phyloP scores from a whole-genome alignment of 2,329 filamentous ascomycete genomes.

The Sclerotinia minor region DNA sequence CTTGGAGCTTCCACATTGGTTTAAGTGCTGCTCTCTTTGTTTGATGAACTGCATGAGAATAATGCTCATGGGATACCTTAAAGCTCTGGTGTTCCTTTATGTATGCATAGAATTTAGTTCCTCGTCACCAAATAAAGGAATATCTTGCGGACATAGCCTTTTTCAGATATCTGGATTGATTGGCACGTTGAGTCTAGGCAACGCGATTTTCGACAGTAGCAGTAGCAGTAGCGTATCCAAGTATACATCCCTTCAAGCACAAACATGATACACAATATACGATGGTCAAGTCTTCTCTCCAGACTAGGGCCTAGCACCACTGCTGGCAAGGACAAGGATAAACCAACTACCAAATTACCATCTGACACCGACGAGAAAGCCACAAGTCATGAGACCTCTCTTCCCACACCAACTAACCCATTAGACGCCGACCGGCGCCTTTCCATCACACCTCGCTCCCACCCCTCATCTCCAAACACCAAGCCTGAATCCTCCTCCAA shows the following conservation, averaged over 20 bases:
- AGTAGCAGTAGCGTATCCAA: not conserved
- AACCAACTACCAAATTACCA: too few relatives aligned
- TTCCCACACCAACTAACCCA: not conserved
- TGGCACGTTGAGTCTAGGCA: not conserved
- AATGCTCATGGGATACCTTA: not conserved
- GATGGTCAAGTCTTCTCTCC: not conserved
- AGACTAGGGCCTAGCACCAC: too few relatives aligned
- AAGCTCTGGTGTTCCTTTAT: not conserved
- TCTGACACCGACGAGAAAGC: too few relatives aligned
- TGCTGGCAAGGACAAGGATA: not conserved
- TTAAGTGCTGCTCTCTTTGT: conserved; percentile 3
- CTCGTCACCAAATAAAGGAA: not conserved
- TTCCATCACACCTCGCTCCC: not conserved
- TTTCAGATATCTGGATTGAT: not conserved
- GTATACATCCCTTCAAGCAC: not conserved
- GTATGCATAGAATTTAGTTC: not conserved
- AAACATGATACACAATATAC: not conserved
- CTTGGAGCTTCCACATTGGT: not conserved
- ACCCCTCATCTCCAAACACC: not conserved
- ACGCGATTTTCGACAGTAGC: not conserved
- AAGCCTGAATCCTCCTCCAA: not conserved
- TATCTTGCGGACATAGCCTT: not conserved
- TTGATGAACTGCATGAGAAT: not conserved
- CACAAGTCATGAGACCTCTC: not conserved
- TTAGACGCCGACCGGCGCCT: not conserved